Evolutionary conservation across 192 early-diverging fungal genomes (phyloP).

Genomic region (Coemansia sp.): DNA sequence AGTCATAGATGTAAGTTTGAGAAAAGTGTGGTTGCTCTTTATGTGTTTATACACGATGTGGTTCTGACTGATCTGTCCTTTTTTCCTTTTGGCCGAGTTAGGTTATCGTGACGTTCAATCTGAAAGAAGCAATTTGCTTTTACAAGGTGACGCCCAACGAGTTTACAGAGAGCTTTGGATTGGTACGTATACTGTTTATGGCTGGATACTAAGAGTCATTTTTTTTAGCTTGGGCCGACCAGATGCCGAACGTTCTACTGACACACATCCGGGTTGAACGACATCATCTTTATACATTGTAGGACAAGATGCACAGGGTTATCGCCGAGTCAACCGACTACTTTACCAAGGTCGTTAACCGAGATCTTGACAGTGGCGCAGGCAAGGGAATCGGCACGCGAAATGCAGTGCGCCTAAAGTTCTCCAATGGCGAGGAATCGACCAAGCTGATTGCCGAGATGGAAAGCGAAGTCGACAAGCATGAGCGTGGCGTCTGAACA

Average conservation of each 20-base stretch:
- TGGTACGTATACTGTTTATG: conserved; percentile 24
- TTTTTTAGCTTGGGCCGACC: too few relatives aligned
- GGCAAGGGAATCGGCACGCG: conserved; percentile 18
- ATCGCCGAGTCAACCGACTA: conserved; percentile 46
- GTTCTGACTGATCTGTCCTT: background rate
- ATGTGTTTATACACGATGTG: background rate
- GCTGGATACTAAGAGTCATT: background rate
- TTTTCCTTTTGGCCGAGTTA: conserved; percentile 4
- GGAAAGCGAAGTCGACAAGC: conserved; percentile 18
- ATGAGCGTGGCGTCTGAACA: background rate
- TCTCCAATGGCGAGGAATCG: conserved; percentile 26
- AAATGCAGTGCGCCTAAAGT: conserved; percentile 23
- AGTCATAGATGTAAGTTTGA: conserved; percentile 37
- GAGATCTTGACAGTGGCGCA: conserved; percentile 29
- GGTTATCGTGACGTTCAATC: conserved; percentile 46
- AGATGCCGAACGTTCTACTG: too few relatives aligned
- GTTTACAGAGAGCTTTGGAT: conserved; percentile 8
- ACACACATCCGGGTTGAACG: background rate
- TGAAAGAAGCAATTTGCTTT: conserved; percentile 40
- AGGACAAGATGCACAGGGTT: conserved; percentile 40
- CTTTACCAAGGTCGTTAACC: conserved; percentile 42
- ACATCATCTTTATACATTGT: conserved; percentile 1
- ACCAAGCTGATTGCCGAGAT: conserved; percentile 31
- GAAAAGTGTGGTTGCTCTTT: background rate
- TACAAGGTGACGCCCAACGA: conserved; percentile 35